These are phyloP conservation scores for Daldinia childiae DNA, from an alignment of 495 filamentous ascomycete genomes.

Conservation along the genomic window DNA sequence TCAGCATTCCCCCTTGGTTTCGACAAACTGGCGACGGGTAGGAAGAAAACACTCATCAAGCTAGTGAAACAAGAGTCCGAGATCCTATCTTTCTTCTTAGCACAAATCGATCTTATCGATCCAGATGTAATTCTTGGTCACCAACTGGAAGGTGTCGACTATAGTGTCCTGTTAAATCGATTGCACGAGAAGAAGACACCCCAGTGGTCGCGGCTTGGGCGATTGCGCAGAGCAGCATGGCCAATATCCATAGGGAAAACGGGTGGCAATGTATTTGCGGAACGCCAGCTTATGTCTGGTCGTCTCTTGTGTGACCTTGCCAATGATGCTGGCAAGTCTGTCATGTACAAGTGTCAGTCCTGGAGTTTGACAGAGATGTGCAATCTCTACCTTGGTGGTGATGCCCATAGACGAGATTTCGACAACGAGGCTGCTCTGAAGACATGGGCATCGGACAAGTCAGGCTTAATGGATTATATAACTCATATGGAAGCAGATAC, in stretches of 20 bases:
- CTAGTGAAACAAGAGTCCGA: conserved; percentile 83
- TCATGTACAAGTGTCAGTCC: conserved; percentile 96
- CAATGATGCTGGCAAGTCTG: conserved; percentile 96
- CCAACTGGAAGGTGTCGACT: conserved; percentile 95
- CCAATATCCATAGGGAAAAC: conserved; percentile 86
- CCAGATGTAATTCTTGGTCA: conserved; percentile 97
- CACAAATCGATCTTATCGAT: conserved; percentile 84
- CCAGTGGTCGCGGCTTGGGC: conserved; percentile 90
- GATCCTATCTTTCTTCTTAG: conserved; percentile 86
- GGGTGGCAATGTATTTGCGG: conserved; percentile 87
- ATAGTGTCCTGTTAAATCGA: conserved; percentile 86
- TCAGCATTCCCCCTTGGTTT: conserved; percentile 84
- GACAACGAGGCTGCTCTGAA: conserved; percentile 89
- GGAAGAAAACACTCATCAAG: conserved; percentile 76
- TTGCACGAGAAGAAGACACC: conserved; percentile 90
- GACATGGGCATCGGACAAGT: conserved; percentile 83
- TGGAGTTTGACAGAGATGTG: conserved; percentile 99
- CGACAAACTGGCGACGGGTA: conserved; percentile 69
- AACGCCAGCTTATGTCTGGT: conserved; percentile 88
- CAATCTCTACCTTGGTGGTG: conserved; percentile 78
- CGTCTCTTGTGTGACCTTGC: conserved; percentile 92
- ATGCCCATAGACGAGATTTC: conserved; percentile 76
- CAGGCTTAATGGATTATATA: conserved; percentile 91
- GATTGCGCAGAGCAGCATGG: conserved; percentile 85
- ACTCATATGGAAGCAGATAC: conserved; percentile 94